Evolutionary conservation across 495 filamentous ascomycete species (phyloP), one percentile per base, ranked within the genome.

Genomic region (Hypoxylon trugodes): DNA sequence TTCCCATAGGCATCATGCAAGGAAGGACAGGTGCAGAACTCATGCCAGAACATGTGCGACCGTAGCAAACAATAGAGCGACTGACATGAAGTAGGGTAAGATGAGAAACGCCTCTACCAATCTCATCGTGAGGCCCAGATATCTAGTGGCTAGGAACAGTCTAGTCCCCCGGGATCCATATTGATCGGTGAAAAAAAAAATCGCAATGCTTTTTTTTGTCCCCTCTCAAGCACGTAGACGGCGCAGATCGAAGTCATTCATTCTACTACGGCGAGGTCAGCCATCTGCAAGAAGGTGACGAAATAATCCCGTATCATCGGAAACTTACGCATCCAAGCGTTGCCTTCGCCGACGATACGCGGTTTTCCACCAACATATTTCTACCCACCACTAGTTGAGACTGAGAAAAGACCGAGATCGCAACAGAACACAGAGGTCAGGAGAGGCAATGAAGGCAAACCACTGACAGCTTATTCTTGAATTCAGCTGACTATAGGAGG

Each of bases 1-100:
- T 26, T 33, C 30, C 35, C 24, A 46, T 45, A 26, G 35, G 37
- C 26, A 32, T 15, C 19, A 60, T 46, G 62, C 56, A 60, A 47
- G 57, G 21, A 65, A 59, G 46, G 46, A 22, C 42, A 38, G 30
- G 51, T 66, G 63, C 51, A 66, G 57, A 25, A 57, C 51, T 24
- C 19, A 37, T 47, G 58, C 35, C 45, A 19, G 19, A 10, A 52
- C 33, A 51, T 24, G 59, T 53, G 51, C 33, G 40, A 36, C 46
- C 15, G 45, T 63, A 63, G 59, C 36, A 48, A 63, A 50, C 51
- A 50, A 55, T 15, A 40, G 13, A 42, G 37, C 36, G 28, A 32
- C 47, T 64, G 16, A 26, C 38, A 35, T 40, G 7, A 36, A 37
- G 46, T 38, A 58, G 52, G 30, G 25, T 16, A 10, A 54, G 19